Conservation (phyloP, 2,329 filamentous ascomycete species). For the Fusarium subtropicale region DNA sequence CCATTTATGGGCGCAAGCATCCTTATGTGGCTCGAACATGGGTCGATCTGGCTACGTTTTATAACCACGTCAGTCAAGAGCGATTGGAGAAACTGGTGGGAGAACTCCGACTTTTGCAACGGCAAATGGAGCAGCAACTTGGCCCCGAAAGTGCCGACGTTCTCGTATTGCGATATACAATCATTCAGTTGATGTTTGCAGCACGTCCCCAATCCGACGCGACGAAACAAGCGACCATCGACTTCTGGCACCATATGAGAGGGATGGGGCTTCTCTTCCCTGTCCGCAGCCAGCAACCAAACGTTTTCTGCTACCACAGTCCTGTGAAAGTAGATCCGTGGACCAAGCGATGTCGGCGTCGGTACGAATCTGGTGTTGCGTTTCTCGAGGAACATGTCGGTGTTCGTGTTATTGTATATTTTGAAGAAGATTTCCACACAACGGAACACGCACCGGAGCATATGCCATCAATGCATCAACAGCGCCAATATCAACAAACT, state of each 20-base stretch:
- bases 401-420: slow-evolving; percentile 55
- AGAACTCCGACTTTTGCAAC: slow-evolving; percentile 54
- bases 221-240: slow-evolving; percentile 53
- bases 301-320: slow-evolving; percentile 58
- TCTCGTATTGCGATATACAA: slow-evolving; percentile 55
- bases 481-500: slow-evolving; percentile 31
- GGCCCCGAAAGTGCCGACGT: slow-evolving; percentile 52
- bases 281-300: slow-evolving; percentile 53
- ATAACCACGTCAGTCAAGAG: slow-evolving; percentile 53
- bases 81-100: slow-evolving; percentile 53
- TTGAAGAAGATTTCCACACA: slow-evolving; percentile 59
- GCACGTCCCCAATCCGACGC: slow-evolving; percentile 51
- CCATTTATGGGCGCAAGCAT: slow-evolving; percentile 57
- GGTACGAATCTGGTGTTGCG: slow-evolving; percentile 54
- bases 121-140: slow-evolving; percentile 52
- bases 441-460: slow-evolving; percentile 54
- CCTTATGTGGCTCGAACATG: slow-evolving; percentile 58
- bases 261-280: slow-evolving; percentile 52
- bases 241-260: slow-evolving; percentile 54
- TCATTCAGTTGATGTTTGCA: slow-evolving; percentile 56
- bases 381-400: slow-evolving; percentile 55
- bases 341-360: slow-evolving; percentile 57
- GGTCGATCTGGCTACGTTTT: slow-evolving; percentile 57
- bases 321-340: slow-evolving; percentile 58
- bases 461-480: slow-evolving; percentile 33